Base-by-base conservation (phyloP, 139 green algal species). In the Trebouxia sp. region DNA sequence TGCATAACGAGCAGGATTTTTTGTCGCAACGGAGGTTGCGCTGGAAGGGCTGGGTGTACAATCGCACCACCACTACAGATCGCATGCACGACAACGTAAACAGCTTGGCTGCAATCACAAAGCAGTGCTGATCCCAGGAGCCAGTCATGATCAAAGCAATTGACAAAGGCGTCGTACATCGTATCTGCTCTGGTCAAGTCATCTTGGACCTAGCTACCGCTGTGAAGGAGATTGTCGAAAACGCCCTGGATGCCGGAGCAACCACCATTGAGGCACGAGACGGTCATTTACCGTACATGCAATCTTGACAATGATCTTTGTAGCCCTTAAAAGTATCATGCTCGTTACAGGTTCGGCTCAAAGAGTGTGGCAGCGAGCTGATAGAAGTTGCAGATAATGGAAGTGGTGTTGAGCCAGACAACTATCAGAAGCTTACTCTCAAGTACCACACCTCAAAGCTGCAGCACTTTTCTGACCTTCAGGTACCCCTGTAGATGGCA, bases 391-490 rank as follows among this genome's bases (percentile, higher is more conserved):
- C 92, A 20, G 96, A 99, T 87, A 98, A 99, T 65, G 96, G 96
- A 0, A 82, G 72, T 2, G 96, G 96, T 20, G 88, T 99, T 5
- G 14, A 78, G 0, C 88, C 87, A 1, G 81, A 81, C 5, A 87
- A 98, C 76, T 91, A 96, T 72, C 78, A 89, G 56, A 78, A 85
- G 0, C 87, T 99, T 8, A 93, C 94, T 0, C 90, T 94, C 50
- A 98, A 98, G 87, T 96, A 99, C 86, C 91, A 97, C 87, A 99
- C 97, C 53, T 98, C 92, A 82, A 99, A 99, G 85, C 85, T 99
- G 4, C 38, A 76, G 0, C 56, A 80, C 5, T 98, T 98, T 78
- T 65, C 75, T 0, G 95, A 98, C 80, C 85, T 98, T 17, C 75
- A 91, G 86, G 91, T 91, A 12, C 11, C 45, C 37, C 28, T 38